These are phyloP conservation scores for Sporormia fimetaria DNA, from an alignment of 495 filamentous ascomycete genomes.

Conservation along the genomic window DNA sequence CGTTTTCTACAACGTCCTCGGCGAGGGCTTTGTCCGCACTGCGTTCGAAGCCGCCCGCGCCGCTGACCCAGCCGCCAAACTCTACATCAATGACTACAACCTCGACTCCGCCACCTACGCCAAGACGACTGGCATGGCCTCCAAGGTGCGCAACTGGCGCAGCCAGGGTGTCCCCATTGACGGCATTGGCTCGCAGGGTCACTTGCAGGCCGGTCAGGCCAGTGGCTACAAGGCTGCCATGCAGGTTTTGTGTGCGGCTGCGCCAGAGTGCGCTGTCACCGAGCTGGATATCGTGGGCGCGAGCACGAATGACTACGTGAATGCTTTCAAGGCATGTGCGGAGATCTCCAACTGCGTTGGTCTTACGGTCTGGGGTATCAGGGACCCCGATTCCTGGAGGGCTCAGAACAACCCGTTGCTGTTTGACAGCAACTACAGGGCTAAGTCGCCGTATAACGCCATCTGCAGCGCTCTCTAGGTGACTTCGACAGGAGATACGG, in stretches of 20 bases:
- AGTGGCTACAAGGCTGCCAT: constrained; percentile 39
- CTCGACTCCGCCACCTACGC: constrained; percentile 35
- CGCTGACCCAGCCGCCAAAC: constrained; percentile 45
- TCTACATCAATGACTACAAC: constrained; percentile 62
- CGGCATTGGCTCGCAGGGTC: constrained; percentile 56
- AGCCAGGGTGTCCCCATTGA: constrained; percentile 56
- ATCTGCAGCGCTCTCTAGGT: constrained; percentile 34
- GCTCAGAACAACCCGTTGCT: constrained; percentile 45
- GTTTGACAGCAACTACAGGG: constrained; percentile 48
- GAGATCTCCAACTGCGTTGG: constrained; percentile 52
- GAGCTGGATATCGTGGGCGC: constrained; percentile 53
- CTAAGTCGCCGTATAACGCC: constrained; percentile 53
- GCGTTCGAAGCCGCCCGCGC: constrained; percentile 48
- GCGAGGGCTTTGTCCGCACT: constrained; percentile 44
- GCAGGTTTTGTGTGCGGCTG: constrained; percentile 41
- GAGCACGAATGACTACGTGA: constrained; percentile 47
- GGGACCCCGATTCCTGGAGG: constrained; percentile 53
- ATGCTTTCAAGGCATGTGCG: constrained; percentile 52
- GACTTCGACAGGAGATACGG: no score
- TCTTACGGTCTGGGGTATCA: constrained; percentile 66
- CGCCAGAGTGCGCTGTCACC: constrained; percentile 47
- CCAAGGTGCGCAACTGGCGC: constrained; percentile 53
- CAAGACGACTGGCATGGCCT: constrained; percentile 51
- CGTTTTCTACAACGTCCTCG: constrained; percentile 48
- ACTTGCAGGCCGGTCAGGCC: constrained; percentile 42